These are phyloP conservation scores for Penicillium sp. DNA, from an alignment of 2,329 filamentous ascomycete genomes.

Conservation along the genomic window DNA sequence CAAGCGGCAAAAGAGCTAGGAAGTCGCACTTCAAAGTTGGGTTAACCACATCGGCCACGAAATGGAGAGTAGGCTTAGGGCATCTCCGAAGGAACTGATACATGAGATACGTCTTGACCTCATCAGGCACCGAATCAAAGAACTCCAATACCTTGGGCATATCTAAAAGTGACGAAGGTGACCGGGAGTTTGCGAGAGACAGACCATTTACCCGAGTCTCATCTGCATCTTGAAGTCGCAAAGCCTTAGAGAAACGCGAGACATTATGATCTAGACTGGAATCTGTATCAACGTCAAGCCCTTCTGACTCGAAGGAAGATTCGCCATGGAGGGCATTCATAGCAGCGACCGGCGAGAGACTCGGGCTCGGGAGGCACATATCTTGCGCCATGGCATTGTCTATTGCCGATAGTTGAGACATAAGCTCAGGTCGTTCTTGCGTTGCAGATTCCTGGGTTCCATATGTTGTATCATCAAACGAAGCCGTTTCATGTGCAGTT, in stretches of 20 bases:
- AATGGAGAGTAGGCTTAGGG: constrained; percentile 80
- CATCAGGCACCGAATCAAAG: constrained; percentile 85
- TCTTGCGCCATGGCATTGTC: constrained; percentile 76
- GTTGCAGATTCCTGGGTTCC: constrained; percentile 20
- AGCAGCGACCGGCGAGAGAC: constrained; percentile 83
- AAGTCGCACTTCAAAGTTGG: constrained; percentile 95
- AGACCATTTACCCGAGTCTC: constrained; percentile 10
- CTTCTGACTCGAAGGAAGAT: constrained; percentile 45
- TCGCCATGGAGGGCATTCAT: constrained; percentile 56
- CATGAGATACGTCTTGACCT: constrained; percentile 95
- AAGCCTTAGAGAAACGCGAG: constrained; percentile 22
- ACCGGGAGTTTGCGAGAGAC: constrained; percentile 23
- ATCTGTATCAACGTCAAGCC: constrained; percentile 43
- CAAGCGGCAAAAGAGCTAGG: constrained; percentile 74
- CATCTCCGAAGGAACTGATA: constrained; percentile 90
- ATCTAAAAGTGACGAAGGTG: constrained; percentile 60
- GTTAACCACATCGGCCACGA: constrained; percentile 87
- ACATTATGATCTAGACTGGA: constrained; percentile 43
- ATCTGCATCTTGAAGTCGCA: constrained; percentile 20
- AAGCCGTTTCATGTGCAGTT: constrained; percentile 12
- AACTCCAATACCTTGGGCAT: constrained; percentile 83
- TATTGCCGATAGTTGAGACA: constrained; percentile 49
- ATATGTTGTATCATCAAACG: constrained; percentile 24
- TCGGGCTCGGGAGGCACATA: constrained; percentile 89
- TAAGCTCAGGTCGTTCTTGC: constrained; percentile 22